Evolutionary conservation across 495 filamentous ascomycete genomes (phyloP).

Genomic region (Aspergillus steynii): DNA sequence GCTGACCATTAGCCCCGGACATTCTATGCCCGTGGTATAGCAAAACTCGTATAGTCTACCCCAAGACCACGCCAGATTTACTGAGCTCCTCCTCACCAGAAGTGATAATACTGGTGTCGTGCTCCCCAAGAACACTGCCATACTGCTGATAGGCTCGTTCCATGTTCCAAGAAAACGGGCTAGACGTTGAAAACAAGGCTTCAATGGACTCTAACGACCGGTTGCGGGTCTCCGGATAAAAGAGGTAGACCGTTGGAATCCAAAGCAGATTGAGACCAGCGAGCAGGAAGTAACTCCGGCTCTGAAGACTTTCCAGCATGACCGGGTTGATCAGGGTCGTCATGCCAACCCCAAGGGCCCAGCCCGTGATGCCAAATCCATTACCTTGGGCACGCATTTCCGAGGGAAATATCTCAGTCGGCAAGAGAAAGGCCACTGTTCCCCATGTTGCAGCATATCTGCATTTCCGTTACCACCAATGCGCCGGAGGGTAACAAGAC

Average conservation of each 20-base stretch:
- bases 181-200: constrained; percentile 46
- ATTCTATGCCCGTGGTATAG: no score
- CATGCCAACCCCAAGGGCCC: constrained; percentile 58
- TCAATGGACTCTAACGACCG: constrained; percentile 62
- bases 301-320: constrained; percentile 44
- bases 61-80: background rate
- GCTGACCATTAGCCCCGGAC: no score
- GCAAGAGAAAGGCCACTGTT: constrained; percentile 54
- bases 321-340: constrained; percentile 56
- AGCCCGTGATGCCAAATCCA: constrained; percentile 57
- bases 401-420: constrained; percentile 54
- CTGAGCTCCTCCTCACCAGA: constrained; percentile 3
- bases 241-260: constrained; percentile 52
- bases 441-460: constrained; percentile 57
- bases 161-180: constrained; percentile 42
- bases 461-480: background rate
- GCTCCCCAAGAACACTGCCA: constrained; percentile 35
- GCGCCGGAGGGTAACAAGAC: background rate
- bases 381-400: constrained; percentile 56
- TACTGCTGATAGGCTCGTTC: constrained; percentile 35
- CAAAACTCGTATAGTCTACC: no score
- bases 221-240: constrained; percentile 60
- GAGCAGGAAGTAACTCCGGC: constrained; percentile 55
- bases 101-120: constrained; percentile 14
- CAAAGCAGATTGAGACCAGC: constrained; percentile 55